A percentile compares a stretch with the other conserved stretches of the same genome.
These are phyloP conservation scores for Desmodesmus armatus DNA, from an alignment of 139 green algal species.

Conservation along the genomic window DNA sequence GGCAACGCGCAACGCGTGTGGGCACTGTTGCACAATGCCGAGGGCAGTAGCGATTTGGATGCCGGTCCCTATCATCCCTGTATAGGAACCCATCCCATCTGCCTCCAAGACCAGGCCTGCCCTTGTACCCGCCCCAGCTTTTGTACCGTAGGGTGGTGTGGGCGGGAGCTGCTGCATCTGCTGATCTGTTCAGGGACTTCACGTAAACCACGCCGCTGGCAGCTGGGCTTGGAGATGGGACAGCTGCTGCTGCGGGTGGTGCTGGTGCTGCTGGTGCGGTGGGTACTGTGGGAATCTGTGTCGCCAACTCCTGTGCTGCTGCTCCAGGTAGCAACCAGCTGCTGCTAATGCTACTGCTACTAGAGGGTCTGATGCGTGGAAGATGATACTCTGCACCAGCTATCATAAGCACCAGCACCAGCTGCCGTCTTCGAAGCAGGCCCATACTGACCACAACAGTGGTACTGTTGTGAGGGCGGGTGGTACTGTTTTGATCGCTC, in stretches of 20 bases:
- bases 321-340: neutral
- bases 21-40: no score
- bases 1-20: no score
- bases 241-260: neutral
- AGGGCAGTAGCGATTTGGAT: no score
- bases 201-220: neutral
- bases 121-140: neutral
- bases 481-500: no score
- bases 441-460: no score
- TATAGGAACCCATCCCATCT: no score
- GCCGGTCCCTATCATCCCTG: no score
- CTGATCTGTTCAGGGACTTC: neutral
- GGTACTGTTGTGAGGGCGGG: no score
- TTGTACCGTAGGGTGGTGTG: neutral
- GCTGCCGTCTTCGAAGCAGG: no score
- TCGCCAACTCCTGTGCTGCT: neutral
- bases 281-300: neutral
- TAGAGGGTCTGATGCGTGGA: neutral
- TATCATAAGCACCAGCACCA: no score
- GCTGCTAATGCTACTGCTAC: neutral
- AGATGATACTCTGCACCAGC: no score
- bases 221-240: neutral
- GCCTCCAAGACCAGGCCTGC: neutral
- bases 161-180: no score
- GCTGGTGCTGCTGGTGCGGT: neutral